These are phyloP conservation scores for Melampsora abietis-canadensis DNA, from an alignment of 1,284 basidiomycete species.

Conservation along the genomic window DNA sequence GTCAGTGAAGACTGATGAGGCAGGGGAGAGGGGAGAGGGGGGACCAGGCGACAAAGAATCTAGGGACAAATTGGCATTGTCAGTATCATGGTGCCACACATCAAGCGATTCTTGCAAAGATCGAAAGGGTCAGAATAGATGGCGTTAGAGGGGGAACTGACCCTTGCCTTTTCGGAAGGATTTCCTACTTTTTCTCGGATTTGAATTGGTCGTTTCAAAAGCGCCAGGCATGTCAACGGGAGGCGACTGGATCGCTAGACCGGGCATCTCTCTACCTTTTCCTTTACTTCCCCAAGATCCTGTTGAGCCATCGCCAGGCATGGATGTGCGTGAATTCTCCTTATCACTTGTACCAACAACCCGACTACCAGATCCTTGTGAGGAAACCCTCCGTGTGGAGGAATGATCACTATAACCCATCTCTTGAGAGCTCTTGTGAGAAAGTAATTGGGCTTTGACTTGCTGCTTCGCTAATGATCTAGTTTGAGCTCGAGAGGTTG, in stretches of 20 bases:
- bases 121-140: not conserved
- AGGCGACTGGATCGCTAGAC: constrained; percentile 15
- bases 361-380: constrained; percentile 22
- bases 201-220: constrained; percentile 14
- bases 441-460: not conserved
- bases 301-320: not conserved
- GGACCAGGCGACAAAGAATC: constrained; percentile 18
- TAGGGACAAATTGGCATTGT: not conserved
- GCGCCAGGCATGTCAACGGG: constrained; percentile 1
- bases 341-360: constrained; percentile 7
- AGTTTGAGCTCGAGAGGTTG: constrained; percentile 1
- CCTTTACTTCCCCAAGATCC: constrained; percentile 20
- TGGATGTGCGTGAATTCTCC: constrained; percentile 20
- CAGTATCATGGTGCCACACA: not conserved
- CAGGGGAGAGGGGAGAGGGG: constrained; percentile 39
- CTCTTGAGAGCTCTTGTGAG: constrained; percentile 17
- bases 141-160: not conserved
- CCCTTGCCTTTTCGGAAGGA: constrained; percentile 26
- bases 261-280: constrained; percentile 31
- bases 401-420: constrained; percentile 16
- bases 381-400: constrained; percentile 9
- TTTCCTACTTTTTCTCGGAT: constrained; percentile 23
- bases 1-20: constrained; percentile 33
- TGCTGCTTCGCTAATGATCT: constrained; percentile 18
- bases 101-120: not conserved